Conservation (phyloP, 2,329 filamentous ascomycete genomes). For the Colletotrichum zoysiae region DNA sequence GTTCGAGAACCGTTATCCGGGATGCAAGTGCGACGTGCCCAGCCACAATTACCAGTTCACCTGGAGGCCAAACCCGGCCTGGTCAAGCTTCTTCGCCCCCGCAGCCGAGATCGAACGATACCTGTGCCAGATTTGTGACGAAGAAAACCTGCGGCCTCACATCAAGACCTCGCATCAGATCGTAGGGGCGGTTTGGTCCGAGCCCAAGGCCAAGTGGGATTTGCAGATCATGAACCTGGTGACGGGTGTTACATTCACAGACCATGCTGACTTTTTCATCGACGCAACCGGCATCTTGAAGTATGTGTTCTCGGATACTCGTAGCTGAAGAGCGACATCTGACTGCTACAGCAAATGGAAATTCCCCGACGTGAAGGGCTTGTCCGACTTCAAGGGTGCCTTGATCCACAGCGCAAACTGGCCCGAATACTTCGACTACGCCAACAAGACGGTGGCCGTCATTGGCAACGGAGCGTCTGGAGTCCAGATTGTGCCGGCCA, state of each 20-base stretch:
- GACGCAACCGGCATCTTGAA: slow-evolving; percentile 66
- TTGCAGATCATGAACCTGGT: slow-evolving; percentile 55
- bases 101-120: slow-evolving; percentile 69
- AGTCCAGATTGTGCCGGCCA: slow-evolving; percentile 64
- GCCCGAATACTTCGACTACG: slow-evolving; percentile 62
- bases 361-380: slow-evolving; percentile 63
- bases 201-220: slow-evolving; percentile 57
- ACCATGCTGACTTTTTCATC: slow-evolving; percentile 62
- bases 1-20: slow-evolving; percentile 70
- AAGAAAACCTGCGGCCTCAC: slow-evolving; percentile 58
- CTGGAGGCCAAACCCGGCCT: slow-evolving; percentile 70
- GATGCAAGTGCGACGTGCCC: slow-evolving; percentile 68
- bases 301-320: slow-evolving; percentile 50
- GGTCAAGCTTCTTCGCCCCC: slow-evolving; percentile 68
- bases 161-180: slow-evolving; percentile 61
- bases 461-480: slow-evolving; percentile 69
- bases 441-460: slow-evolving; percentile 66
- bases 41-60: slow-evolving; percentile 74
- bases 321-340: slow-evolving; percentile 26
- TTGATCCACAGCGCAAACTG: slow-evolving; percentile 67
- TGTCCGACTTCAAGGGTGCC: slow-evolving; percentile 61
- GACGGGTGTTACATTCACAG: slow-evolving; percentile 56
- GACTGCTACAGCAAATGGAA: slow-evolving; percentile 59
- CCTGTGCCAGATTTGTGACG: slow-evolving; percentile 61
- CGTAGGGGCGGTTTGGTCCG: slow-evolving; percentile 59